phyloP scores from a whole-genome alignment of 352 stramenopile species.

The Phytophthora pseudosyringae region DNA sequence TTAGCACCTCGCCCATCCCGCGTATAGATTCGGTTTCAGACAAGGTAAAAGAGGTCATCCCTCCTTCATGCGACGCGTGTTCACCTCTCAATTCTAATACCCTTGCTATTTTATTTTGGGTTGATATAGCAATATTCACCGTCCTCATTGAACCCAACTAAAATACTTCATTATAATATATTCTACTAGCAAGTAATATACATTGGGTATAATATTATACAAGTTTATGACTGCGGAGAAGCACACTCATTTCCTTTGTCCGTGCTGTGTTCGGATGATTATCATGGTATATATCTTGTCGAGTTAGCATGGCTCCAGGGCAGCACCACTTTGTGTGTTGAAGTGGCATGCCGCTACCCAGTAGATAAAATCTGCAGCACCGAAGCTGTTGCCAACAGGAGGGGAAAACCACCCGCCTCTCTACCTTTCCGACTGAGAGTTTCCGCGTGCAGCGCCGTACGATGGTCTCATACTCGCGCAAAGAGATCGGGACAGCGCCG shows the following conservation, averaged over 20 bases:
- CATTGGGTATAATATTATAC: too few species aligned
- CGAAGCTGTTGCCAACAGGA: not conserved
- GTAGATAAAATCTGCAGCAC: not conserved
- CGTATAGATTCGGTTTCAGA: not conserved
- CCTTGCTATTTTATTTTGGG: not conserved
- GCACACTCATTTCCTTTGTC: not conserved
- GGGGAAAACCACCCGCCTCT: constrained; percentile 13
- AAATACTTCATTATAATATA: too few species aligned
- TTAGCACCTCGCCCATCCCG: constrained; percentile 9
- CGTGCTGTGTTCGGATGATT: constrained; percentile 4
- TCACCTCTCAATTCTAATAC: not conserved
- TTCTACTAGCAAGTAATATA: too few species aligned
- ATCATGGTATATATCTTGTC: not conserved
- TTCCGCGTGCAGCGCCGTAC: constrained; percentile 32
- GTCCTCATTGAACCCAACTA: not conserved
- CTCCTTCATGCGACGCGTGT: not conserved
- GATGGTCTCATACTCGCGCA: constrained; percentile 25
- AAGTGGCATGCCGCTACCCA: not conserved
- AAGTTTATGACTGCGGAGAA: not conserved
- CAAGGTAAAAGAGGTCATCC: not conserved
- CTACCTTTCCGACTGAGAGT: constrained; percentile 10
- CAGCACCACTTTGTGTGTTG: not conserved
- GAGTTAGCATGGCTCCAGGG: not conserved
- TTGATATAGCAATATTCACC: too few species aligned
- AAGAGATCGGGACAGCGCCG: constrained; percentile 35